Base-by-base conservation (phyloP, 1,284 basidiomycete genomes). In the Papiliotrema nemorosa region DNA sequence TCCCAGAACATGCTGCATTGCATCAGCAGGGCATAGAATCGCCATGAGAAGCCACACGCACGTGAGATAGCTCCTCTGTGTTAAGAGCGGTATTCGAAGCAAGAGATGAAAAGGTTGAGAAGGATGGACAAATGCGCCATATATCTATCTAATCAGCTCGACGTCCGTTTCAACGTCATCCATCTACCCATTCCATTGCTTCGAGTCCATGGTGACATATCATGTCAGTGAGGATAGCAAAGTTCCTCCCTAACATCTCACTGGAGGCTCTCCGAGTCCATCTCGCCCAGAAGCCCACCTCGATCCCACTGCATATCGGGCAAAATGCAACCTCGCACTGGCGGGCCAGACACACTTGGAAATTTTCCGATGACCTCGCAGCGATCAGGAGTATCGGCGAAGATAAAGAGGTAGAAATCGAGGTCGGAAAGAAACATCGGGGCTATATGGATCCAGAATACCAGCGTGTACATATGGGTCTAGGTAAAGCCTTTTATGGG, bases 261-360 rank as follows among this genome's bases (percentile, higher is more conserved):
- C 54, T 61, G 1, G 7, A 53, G 10, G 44, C 51, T 14, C 62
- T 68, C 16, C 50, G 49, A 18, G n/a, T 44, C 2, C 64, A 70
- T 45, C 58, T 70, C 35, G 13, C 46, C 3, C 20, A 37, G 5
- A 25, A 10, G 4, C 52, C 59, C 4, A 39, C 24, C 7, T n/a
- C n/a, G n/a, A n/a, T n/a, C n/a, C 58, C 67, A 6, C 56, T 70
- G 12, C 54, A 61, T 34, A 49, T 69, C n/a, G 53, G 58, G 5
- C 43, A 51, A 16, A 21, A 25, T 5, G 54, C 68, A 10, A 51
- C 55, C 12, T 20, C 43, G 21, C 33, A 47, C 24, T 69, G 66
- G 66, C 57, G 58, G 2, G 64, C 61, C 9, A 10, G 54, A 22
- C 79, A 78, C 4, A 29, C 26, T 39, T 92, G 88, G 71, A 90